Base-by-base conservation (phyloP, 306 rosid genomes). In the Prunus fruticosa region DNA sequence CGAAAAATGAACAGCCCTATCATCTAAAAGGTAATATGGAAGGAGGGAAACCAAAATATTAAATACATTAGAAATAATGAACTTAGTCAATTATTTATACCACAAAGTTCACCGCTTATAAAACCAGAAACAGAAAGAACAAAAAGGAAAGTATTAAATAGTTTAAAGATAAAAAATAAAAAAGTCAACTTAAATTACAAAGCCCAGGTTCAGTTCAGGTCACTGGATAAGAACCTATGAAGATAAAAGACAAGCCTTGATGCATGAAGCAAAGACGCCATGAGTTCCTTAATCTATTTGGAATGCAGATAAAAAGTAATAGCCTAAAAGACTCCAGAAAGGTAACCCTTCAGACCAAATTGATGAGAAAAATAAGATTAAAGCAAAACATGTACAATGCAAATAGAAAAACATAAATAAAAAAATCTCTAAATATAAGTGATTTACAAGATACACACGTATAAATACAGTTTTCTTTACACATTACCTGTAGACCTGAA, bases 401-500 rank as follows among this genome's bases (percentile, higher is more conserved):
- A 30, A 28, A 69, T 9, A 27, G 12, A 28, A 49, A 41, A 28
- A 18, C 27, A 52, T 4, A 3, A 6, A n/a, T 6, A n/a, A 71
- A 0, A 8, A 11, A 32, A 10, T n/a, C 30, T 34, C 12, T 56
- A 22, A 56, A 56, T 11, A 8, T 51, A 4, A 11, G 19, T 8
- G 45, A 14, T 25, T 10, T 14, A 25, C 43, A 49, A 50, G 45
- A 16, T 49, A 18, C 12, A 23, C 5, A 20, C 1, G 0, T 20
- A 58, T 58, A 45, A 67, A 46, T 41, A 13, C 43, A 64, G 28
- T 2, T 52, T 38, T 41, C 62, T 46, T 50, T 60, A 60, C 28
- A 76, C 19, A 22, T 45, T 89, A 93, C 97, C 96, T 91, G 95
- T 75, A 88, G 79, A 51, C 95, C 95, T 0, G 97, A 91, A 88